Conservation (phyloP, 108 stramenopile genomes). For the Epipyxis sp. region DNA sequence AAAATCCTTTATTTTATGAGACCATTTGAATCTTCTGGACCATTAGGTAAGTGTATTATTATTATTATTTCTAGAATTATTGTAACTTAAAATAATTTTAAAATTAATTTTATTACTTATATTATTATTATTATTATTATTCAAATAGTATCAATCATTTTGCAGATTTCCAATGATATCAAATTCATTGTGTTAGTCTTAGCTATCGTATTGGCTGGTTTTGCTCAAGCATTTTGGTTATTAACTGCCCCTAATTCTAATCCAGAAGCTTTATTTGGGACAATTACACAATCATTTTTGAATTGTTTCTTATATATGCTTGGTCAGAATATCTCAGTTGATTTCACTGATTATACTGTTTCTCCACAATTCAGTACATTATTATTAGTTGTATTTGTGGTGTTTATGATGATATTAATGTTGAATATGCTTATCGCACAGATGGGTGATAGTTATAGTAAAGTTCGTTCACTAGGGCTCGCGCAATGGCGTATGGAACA, state of each 20-base stretch:
- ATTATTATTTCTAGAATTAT: no score
- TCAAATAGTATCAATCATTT: slow-evolving; percentile 12
- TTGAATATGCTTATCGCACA: slow-evolving; percentile 22
- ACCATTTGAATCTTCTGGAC: slow-evolving; percentile 2
- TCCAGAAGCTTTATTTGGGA: background rate
- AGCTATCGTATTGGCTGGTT: slow-evolving; percentile 8
- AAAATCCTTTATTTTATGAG: slow-evolving; percentile 21
- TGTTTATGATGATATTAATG: slow-evolving; percentile 26
- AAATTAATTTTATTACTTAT: no score
- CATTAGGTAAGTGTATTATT: no score
- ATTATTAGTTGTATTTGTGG: background rate
- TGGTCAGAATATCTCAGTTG: background rate
- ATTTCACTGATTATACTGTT: background rate
- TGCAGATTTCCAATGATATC: slow-evolving; percentile 7
- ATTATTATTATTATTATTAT: no score
- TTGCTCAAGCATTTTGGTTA: slow-evolving; percentile 24
- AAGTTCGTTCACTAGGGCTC: background rate
- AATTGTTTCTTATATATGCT: slow-evolving; percentile 25
- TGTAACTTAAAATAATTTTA: no score
- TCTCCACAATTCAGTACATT: background rate
- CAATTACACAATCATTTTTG: background rate
- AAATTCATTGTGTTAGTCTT: background rate
- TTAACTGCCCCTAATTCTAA: slow-evolving; percentile 7
- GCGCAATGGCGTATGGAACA: slow-evolving; percentile 32
- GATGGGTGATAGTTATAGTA: slow-evolving; percentile 8